Evolutionary conservation across 2,329 filamentous ascomycete genomes (phyloP), one percentile per base, ranked within the genome.

Genomic region (Neonectria coccinea): DNA sequence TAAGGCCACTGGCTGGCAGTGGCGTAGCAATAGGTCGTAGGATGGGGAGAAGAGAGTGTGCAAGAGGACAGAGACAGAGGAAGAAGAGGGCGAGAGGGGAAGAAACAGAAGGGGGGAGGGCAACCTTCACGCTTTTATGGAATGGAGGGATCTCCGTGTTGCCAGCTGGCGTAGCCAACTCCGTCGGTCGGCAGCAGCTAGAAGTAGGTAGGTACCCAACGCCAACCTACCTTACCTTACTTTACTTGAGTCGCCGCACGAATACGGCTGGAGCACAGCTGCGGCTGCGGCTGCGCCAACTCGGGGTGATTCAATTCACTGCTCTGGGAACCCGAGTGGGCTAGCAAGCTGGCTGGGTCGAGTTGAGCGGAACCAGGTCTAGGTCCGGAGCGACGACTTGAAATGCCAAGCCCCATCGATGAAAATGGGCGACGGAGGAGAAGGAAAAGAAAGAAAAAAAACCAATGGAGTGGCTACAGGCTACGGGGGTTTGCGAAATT

Each of bases 1-100:
- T 69, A 71, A 69, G 61, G 64, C 65, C 65, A 70, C 72, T 76
- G 68, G 69, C 71, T 75, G 66, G 70, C 71, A 73, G 66, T 66
- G 68, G 65, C 56, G 63, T 63, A 45, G 50, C 59, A 39, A 39
- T 67, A 70, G 31, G 48, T 59, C 61, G 67, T 68, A 53, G 62
- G 61, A 65, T 68, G 14, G 59, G 65, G 59, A 59, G 65, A 66
- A 66, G 68, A 67, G 69, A 68, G 67, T 70, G 70, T 67, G 70
- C 68, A 71, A 67, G 68, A 71, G 68, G 68, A 67, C 65, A 70
- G 57, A 66, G 61, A 48, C 27, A 33, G 48, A 51, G 48, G 48
- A 51, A 20, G 47, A 52, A 53, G 54, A 60, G 56, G 66, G 59
- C 62, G 56, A 67, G 67, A 51, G 48, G 56, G 55, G 56, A 47